Evolutionary conservation across 495 filamentous ascomycete species (phyloP), one percentile per base, ranked within the genome.

Genomic region (Barbatosphaeria neglecta): DNA sequence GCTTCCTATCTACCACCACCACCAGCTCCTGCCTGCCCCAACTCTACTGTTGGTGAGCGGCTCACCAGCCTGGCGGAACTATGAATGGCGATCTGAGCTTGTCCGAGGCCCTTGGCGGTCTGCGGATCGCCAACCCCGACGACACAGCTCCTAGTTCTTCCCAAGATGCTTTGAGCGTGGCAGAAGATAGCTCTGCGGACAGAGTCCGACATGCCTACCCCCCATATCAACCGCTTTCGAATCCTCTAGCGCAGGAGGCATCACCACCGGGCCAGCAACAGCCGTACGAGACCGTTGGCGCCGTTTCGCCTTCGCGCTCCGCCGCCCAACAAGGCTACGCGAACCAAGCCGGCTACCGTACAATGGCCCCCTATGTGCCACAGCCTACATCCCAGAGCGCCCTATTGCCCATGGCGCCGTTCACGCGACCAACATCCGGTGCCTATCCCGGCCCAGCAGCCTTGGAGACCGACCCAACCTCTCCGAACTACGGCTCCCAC

Each of bases 91-190:
- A 96, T 65, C 67, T 95, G 53, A 96, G 86, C 62, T 78, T 98
- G 43, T 93, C 92, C 46, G 85, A 88, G 65, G 84, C 87, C 48
- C 74, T 99, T 52, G 93, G 93, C 44, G 93, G 93, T 53, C 72
- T 99, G 63, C 85, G 92, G 54, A 97, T 97, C 58, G 93, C 93
- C 50, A 99, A 99, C 63, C 92, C 93, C 37, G 90, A 96, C 71
- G 81, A 92, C 63, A 75, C 77, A 41, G 80, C 83, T 24, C 71
- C 83, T 35, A 67, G 72, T 50, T 63, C 67, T 37, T 66, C 78
- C n/a, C 66, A 67, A 50, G 69, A 77, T 45, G 40, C 49, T 18
- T 58, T 54, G 41, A 50, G 58, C 43, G 58, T 64, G 37, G 41
- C 56, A 31, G 57, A 61, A 43, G 47, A 55, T 41, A 37, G 53